Evolutionary conservation across 2,329 filamentous ascomycete genomes (phyloP), one percentile per base, ranked within the genome.

Genomic region (Cordyceps javanica): DNA sequence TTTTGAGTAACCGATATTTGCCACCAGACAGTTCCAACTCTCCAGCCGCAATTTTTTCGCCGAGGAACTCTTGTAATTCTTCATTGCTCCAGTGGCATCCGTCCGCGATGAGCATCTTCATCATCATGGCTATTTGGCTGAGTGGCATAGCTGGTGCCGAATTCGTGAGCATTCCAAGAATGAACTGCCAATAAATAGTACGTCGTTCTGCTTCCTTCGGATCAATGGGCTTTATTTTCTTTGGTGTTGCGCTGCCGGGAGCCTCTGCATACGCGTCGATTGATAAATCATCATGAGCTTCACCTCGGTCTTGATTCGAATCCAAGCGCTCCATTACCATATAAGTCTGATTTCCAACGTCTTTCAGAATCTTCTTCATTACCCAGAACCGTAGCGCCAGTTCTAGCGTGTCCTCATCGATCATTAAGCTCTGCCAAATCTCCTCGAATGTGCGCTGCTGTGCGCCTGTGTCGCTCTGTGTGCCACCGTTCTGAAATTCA

Each of bases 151-250:
- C 73, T 19, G 81, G 84, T 19, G 88, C 88, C 65, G 91, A 88
- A 71, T 97, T 97, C 61, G 91, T 97, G 72, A 99, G 76, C 94
- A 99, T 97, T 53, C 90, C 91, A 58, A 91, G 78, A 59, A 99
- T 91, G 69, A 96, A 97, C 66, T 92, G 88, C 83, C 89, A 91
- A 72, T 97, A 96, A 39, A 96, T 81, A 44, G 74, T 72, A 34
- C 79, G 77, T 59, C 78, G 77, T 64, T 82, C 81, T 64, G 79
- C 77, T 67, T 86, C 83, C 69, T 90, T 87, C 62, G 83, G 79
- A 23, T 88, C 81, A 32, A 89, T 76, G 73, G 70, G 74, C 60
- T 76, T 79, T 53, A 77, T 72, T 63, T 85, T 80, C 5, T 77
- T 80, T 25, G 77, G 76, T 23, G 75, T 77, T 38, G 72, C 64